phyloP scores from a whole-genome alignment of 768 basidiomycete genomes.

The Tylopilus intermedius region DNA sequence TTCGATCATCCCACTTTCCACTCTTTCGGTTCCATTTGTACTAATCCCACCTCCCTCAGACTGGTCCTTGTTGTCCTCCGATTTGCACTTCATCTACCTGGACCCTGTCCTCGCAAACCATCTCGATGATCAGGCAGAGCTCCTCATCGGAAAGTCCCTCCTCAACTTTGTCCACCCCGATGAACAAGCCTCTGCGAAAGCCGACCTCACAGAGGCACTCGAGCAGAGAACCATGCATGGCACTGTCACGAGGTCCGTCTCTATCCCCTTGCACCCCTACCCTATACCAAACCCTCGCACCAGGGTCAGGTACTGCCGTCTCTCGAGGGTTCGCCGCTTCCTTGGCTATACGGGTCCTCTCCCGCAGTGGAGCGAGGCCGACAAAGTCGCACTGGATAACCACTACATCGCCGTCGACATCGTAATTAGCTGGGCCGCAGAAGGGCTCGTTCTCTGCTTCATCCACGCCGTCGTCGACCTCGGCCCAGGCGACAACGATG shows the following conservation, averaged over 20 bases:
- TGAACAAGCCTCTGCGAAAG: slow-evolving; percentile 67
- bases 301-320: slow-evolving; percentile 76
- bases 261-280: slow-evolving; percentile 6
- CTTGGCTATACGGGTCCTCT: slow-evolving; percentile 63
- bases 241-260: slow-evolving; percentile 67
- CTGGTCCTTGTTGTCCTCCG: slow-evolving; percentile 75
- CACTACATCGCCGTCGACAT: slow-evolving; percentile 86
- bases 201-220: slow-evolving; percentile 70
- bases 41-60: slow-evolving; percentile 40
- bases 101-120: slow-evolving; percentile 75
- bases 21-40: slow-evolving; percentile 13
- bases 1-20: slow-evolving; percentile 23
- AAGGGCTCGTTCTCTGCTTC: slow-evolving; percentile 84
- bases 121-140: slow-evolving; percentile 65
- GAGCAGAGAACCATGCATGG: slow-evolving; percentile 74
- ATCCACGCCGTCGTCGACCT: slow-evolving; percentile 80
- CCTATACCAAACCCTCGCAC: slow-evolving; percentile 21
- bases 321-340: slow-evolving; percentile 64
- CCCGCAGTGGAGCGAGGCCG: slow-evolving; percentile 55
- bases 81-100: slow-evolving; percentile 75
- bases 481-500: slow-evolving; percentile 65
- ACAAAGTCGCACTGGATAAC: slow-evolving; percentile 63
- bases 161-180: slow-evolving; percentile 82
- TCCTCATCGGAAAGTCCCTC: slow-evolving; percentile 65
- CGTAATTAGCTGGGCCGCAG: slow-evolving; percentile 85